These are phyloP conservation scores for Pleodorina starrii DNA, from an alignment of 139 green algal genomes.

Conservation along the genomic window DNA sequence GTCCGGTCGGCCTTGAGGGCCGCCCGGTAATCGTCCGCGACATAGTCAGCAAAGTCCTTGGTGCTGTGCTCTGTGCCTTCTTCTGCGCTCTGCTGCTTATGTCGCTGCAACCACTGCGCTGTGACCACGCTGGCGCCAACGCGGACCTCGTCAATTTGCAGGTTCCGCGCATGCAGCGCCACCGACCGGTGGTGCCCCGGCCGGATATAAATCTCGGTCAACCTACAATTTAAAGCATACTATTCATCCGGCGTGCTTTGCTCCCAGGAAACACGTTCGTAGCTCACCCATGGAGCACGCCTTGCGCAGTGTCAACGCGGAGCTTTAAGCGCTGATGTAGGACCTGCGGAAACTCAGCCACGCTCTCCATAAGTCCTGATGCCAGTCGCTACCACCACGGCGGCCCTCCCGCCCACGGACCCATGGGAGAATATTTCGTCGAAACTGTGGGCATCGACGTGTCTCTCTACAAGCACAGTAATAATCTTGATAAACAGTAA, in stretches of 20 bases:
- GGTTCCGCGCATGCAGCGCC: conserved; percentile 27
- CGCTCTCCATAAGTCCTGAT: neutral
- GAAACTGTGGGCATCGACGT: no score
- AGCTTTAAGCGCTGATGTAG: conserved; percentile 42
- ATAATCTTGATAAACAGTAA: no score
- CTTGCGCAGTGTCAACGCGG: neutral
- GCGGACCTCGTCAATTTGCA: conserved; percentile 41
- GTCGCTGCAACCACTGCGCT: neutral
- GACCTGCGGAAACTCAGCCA: conserved; percentile 22
- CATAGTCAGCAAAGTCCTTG: conserved; percentile 42
- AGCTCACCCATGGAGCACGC: conserved; percentile 28
- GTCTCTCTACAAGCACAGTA: no score
- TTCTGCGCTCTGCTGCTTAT: conserved; percentile 27
- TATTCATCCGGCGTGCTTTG: no score
- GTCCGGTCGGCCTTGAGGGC: conserved; percentile 33
- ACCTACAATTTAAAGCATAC: neutral
- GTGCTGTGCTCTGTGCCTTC: neutral
- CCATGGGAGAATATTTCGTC: no score
- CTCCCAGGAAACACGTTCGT: no score
- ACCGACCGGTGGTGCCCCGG: neutral
- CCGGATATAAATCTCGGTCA: conserved; percentile 22
- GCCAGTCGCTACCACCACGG: neutral
- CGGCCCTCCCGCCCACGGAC: conserved; percentile 19
- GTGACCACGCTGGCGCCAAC: neutral
- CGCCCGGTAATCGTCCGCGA: conserved; percentile 36